Evolutionary conservation across 805 yeast genomes (phyloP), one percentile per base, ranked within the genome.

Genomic region (Candida tammaniensis): DNA sequence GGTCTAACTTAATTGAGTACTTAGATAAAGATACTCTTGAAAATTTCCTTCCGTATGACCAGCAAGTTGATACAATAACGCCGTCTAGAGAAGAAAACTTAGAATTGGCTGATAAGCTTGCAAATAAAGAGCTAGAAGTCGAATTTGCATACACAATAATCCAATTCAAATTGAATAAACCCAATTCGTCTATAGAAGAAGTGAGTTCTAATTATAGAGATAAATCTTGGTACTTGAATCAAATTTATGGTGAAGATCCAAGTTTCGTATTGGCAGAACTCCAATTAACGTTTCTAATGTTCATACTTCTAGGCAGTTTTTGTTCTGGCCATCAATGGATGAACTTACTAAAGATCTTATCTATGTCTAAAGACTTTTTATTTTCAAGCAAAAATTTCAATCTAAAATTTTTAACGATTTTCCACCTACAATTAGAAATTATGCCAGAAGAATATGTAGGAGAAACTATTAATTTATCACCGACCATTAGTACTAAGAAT

Each of bases 321-420:
- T 74, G 84, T 13, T 76, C 82, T 10, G 70, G 76, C 13, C 58
- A 73, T 14, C 88, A 82, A 44, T 83, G 89, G 89, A 64, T 73
- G 34, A 64, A 61, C 13, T 42, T 81, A 22, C 43, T 76, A 9
- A 68, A 66, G 30, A 48, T 82, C 8, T 17, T 72, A 3, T 59
- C 68, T 41, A 54, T 60, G 30, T 34, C 37, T 19, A 38, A 38
- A 17, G n/a, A 12, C 1, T 51, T 62, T 11, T 33, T 71, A 3
- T 28, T 18, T 1, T 25, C 38, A 2, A 39, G 59, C 9, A 39
- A 50, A 0, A 14, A 25, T 0, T 54, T 74, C 22, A 61, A 58
- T 15, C 29, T 40, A 0, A 36, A 43, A 4, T 61, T 75, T 27
- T 35, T 75, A 3, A 36, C 36, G 0, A 9, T 57, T 1, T 34